Percentiles rank a stretch among this genome's conserved stretches.
Evolutionary conservation across 108 stramenopile genomes (phyloP).

Genomic region (Cyclostephanos tholiformis): DNA sequence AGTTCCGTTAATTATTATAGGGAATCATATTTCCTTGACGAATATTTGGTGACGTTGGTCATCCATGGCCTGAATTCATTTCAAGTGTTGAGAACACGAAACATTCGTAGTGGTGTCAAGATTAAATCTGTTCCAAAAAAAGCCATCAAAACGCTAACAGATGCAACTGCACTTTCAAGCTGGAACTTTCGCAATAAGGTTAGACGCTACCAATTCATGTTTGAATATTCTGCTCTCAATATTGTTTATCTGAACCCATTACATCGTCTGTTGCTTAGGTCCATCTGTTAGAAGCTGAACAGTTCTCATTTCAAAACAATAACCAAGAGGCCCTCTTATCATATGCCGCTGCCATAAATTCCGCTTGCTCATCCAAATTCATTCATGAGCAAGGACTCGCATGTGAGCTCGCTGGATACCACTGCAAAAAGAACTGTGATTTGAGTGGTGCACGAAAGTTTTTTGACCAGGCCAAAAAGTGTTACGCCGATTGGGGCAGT

Average conservation of each 20-base stretch:
- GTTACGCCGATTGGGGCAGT: slow-evolving; percentile 33
- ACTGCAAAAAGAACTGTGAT: slow-evolving; percentile 20
- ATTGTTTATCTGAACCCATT: neutral
- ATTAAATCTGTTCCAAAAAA: neutral
- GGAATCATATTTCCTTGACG: neutral
- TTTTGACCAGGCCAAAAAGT: slow-evolving; percentile 23
- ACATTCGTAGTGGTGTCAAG: neutral
- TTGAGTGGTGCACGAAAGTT: slow-evolving; percentile 4
- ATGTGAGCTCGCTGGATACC: slow-evolving; percentile 33
- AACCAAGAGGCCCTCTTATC: slow-evolving; percentile 15
- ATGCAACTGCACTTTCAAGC: slow-evolving; percentile 2
- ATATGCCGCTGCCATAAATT: slow-evolving; percentile 14
- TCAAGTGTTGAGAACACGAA: slow-evolving; percentile 2
- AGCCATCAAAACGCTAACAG: neutral
- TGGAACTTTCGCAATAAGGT: slow-evolving; percentile 20
- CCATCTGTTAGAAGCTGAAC: slow-evolving; percentile 23
- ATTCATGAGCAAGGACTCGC: slow-evolving; percentile 42
- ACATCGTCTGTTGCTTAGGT: neutral
- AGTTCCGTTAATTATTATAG: neutral
- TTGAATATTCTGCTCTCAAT: neutral
- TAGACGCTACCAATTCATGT: neutral
- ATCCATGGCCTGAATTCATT: slow-evolving; percentile 11
- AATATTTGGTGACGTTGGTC: neutral
- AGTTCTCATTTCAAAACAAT: slow-evolving; percentile 4
- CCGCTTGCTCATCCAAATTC: slow-evolving; percentile 17